These are phyloP conservation scores for Cyberlindnera samutprakarnensis DNA, from an alignment of 805 yeast species.

Conservation along the genomic window DNA sequence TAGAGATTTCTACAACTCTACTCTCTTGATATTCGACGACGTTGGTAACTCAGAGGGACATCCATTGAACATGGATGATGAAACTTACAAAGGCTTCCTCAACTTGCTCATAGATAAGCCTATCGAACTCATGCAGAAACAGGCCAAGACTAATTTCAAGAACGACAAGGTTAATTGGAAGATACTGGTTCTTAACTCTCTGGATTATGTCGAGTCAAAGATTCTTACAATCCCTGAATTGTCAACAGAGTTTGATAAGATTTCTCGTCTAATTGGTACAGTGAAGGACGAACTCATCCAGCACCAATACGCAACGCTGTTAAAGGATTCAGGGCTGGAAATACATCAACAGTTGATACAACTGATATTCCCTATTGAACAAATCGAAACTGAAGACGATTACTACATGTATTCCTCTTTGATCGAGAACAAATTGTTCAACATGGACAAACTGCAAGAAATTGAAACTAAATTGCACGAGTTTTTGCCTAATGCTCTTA, in stretches of 20 bases:
- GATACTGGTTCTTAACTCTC: constrained; percentile 48
- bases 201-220: constrained; percentile 50
- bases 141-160: constrained; percentile 22
- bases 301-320: constrained; percentile 39
- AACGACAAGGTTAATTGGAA: constrained; percentile 15
- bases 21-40: constrained; percentile 40
- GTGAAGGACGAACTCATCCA: constrained; percentile 33
- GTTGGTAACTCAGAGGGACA: constrained; percentile 4
- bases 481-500: constrained; percentile 52
- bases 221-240: constrained; percentile 38
- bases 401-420: constrained; percentile 60
- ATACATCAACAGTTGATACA: constrained; percentile 57
- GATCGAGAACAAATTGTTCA: constrained; percentile 51
- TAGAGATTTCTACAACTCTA: constrained; percentile 51
- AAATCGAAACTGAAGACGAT: constrained; percentile 45
- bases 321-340: constrained; percentile 46
- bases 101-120: constrained; percentile 36
- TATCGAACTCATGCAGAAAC: constrained; percentile 21
- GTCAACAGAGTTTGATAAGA: constrained; percentile 28
- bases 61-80: constrained; percentile 33
- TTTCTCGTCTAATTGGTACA: constrained; percentile 25
- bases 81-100: constrained; percentile 30
- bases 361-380: constrained; percentile 59
- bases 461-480: constrained; percentile 40
- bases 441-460: constrained; percentile 32